phyloP scores from a whole-genome alignment of 2,329 filamentous ascomycete genomes.

The Pseudogymnoascus sp. region DNA sequence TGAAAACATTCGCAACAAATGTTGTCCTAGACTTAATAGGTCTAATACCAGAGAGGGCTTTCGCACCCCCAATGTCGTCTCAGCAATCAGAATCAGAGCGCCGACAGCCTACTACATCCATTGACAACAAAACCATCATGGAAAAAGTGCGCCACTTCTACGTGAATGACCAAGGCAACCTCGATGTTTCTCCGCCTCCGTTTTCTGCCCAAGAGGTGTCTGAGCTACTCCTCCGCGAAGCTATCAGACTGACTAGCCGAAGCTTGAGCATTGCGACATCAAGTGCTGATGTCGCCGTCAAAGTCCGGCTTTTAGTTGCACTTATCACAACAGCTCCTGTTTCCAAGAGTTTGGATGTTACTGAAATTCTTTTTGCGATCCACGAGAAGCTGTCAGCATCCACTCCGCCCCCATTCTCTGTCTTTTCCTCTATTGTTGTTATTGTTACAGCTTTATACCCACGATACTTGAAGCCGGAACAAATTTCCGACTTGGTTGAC shows the following conservation, averaged over 20 bases:
- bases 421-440: slow-evolving; percentile 51
- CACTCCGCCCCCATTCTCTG: slow-evolving; percentile 37
- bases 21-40: slow-evolving; percentile 52
- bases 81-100: slow-evolving; percentile 23
- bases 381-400: slow-evolving; percentile 37
- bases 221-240: slow-evolving; percentile 56
- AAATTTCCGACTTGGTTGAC: slow-evolving; percentile 55
- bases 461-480: slow-evolving; percentile 42
- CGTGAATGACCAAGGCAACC: slow-evolving; percentile 58
- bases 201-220: slow-evolving; percentile 48
- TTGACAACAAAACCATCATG: slow-evolving; percentile 45
- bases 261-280: slow-evolving; percentile 36
- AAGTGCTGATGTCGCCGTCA: slow-evolving; percentile 44
- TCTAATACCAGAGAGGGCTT: slow-evolving; percentile 56
- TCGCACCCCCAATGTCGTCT: slow-evolving; percentile 33
- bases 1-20: slow-evolving; percentile 31
- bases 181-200: slow-evolving; percentile 54
- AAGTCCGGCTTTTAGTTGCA: slow-evolving; percentile 51
- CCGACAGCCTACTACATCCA: slow-evolving; percentile 22
- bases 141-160: slow-evolving; percentile 60
- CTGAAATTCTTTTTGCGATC: slow-evolving; percentile 43
- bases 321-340: slow-evolving; percentile 46
- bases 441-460: slow-evolving; percentile 50
- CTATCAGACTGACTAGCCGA: slow-evolving; percentile 43
- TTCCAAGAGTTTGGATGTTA: slow-evolving; percentile 39